These are phyloP conservation scores for Geotrichum aggregatum DNA, from an alignment of 1,139 yeast species.

Conservation along the genomic window DNA sequence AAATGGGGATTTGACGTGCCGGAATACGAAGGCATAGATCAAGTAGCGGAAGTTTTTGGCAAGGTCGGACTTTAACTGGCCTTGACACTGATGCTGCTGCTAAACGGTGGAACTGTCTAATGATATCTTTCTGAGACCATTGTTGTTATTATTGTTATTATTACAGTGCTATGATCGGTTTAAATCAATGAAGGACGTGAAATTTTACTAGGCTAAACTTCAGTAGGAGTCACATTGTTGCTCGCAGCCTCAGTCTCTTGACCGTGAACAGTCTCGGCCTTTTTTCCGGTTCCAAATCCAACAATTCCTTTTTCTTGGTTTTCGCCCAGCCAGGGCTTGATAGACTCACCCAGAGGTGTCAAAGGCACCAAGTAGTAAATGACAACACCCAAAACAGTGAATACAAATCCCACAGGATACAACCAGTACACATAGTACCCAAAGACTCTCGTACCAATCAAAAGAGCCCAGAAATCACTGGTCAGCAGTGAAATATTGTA, in stretches of 20 bases:
- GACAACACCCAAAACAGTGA: conserved; percentile 42
- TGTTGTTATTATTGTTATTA: too few species aligned
- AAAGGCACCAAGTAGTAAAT: conserved; percentile 41
- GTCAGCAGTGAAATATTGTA: conserved; percentile 44
- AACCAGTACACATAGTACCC: conserved; percentile 46
- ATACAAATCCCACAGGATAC: conserved; percentile 46
- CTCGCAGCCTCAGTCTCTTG: too few species aligned
- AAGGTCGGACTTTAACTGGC: too few species aligned
- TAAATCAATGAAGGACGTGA: too few species aligned
- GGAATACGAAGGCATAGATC: conserved; percentile 50
- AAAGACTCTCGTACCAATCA: conserved; percentile 44
- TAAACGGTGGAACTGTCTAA: too few species aligned
- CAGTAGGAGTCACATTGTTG: too few species aligned
- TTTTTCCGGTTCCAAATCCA: conserved; percentile 43
- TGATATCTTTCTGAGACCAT: too few species aligned
- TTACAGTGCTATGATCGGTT: too few species aligned
- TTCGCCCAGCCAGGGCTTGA: conserved; percentile 46
- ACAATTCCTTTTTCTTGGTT: conserved; percentile 41
- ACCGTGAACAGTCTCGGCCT: background rate
- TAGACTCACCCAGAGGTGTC: conserved; percentile 40
- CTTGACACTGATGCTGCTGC: too few species aligned
- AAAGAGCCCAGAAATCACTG: conserved; percentile 45
- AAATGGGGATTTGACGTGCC: conserved; percentile 68
- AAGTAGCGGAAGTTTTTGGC: conserved; percentile 40
- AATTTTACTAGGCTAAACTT: too few species aligned